Evolutionary conservation across 257 asterid genomes (phyloP).

Genomic region (Linaria vulgaris): DNA sequence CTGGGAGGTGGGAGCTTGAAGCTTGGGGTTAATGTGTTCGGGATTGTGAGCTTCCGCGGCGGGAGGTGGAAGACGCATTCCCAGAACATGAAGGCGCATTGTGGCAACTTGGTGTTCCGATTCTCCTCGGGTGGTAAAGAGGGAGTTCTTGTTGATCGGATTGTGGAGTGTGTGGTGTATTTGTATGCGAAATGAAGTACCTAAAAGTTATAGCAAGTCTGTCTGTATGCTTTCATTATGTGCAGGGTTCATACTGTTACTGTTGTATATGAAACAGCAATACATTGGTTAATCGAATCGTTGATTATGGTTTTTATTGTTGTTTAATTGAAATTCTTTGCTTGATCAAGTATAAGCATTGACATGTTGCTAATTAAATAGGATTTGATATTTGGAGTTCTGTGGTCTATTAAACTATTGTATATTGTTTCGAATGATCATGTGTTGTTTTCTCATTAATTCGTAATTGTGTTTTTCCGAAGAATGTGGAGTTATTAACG

Average conservation of each 20-base stretch:
- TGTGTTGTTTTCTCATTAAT: background rate
- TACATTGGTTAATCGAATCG: background rate
- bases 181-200: too few species aligned
- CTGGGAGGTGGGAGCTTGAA: slow-evolving; percentile 35
- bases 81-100: slow-evolving; percentile 32
- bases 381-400: background rate
- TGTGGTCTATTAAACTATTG: background rate
- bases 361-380: background rate
- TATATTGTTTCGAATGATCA: background rate
- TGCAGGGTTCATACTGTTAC: too few species aligned
- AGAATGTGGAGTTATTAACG: slow-evolving; percentile 5
- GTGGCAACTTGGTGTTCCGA: slow-evolving; percentile 34
- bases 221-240: too few species aligned
- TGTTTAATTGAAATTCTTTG: background rate
- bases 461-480: slow-evolving; percentile 5
- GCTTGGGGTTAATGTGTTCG: slow-evolving; percentile 29
- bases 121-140: slow-evolving; percentile 24
- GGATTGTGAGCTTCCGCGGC: slow-evolving; percentile 18
- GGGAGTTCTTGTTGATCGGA: slow-evolving; percentile 32
- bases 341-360: background rate
- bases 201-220: too few species aligned
- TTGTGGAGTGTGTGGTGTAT: slow-evolving; percentile 33
- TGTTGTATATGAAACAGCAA: too few species aligned
- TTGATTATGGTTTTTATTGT: background rate
- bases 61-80: slow-evolving; percentile 28